These are phyloP conservation scores for Chlorella sorokiniana DNA, from an alignment of 139 green algal species.

Conservation along the genomic window DNA sequence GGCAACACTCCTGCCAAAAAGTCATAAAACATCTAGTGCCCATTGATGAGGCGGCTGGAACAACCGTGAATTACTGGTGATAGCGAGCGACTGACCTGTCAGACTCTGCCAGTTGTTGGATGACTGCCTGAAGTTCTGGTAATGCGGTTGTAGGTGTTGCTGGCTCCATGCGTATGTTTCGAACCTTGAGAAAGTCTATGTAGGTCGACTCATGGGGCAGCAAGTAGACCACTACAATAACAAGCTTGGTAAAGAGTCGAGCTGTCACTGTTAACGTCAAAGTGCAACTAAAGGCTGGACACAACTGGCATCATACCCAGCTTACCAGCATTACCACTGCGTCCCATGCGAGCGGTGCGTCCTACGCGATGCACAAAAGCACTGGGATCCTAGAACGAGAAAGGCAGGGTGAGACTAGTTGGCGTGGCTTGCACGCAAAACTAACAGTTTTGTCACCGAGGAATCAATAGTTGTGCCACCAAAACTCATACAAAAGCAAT, in stretches of 20 bases:
- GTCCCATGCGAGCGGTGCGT: constrained; percentile 92
- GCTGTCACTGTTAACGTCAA: neutral
- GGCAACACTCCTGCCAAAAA: neutral
- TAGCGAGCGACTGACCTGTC: constrained; percentile 56
- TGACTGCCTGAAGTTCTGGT: neutral
- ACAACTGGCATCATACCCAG: neutral
- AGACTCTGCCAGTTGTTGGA: constrained; percentile 56
- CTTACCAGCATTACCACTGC: constrained; percentile 51
- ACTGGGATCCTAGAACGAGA: constrained; percentile 80
- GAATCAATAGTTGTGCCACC: constrained; percentile 22
- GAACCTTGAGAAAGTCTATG: constrained; percentile 85
- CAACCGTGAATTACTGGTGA: neutral
- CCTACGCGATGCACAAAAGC: constrained; percentile 88
- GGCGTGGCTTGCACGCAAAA: neutral
- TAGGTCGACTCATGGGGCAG: constrained; percentile 82
- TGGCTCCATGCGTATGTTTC: constrained; percentile 61
- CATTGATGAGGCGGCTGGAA: neutral
- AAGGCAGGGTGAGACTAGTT: neutral
- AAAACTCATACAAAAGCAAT: neutral
- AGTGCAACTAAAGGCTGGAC: neutral
- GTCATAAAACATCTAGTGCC: neutral
- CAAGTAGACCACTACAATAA: constrained; percentile 74
- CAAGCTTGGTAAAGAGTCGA: neutral
- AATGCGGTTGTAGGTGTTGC: neutral
- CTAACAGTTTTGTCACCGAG: neutral